Percentiles rank a stretch among this genome's conserved stretches.
phyloP scores from a whole-genome alignment of 2,329 filamentous ascomycete species.

The Sclerotinia minor region DNA sequence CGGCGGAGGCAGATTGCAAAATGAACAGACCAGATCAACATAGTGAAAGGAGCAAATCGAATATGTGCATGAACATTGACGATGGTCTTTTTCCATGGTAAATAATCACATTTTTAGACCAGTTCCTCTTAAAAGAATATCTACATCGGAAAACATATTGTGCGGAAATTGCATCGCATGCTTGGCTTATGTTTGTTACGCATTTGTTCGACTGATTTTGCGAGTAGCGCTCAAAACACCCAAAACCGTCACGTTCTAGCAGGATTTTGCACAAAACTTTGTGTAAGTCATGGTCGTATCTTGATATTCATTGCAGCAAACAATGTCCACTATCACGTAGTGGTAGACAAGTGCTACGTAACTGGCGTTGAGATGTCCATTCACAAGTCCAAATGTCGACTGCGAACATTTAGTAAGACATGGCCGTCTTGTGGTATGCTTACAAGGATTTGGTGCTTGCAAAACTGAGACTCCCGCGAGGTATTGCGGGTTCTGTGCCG shows the following conservation, averaged over 20 bases:
- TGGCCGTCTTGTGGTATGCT: too few species aligned
- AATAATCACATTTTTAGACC: background rate
- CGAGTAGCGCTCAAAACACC: background rate
- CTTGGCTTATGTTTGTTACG: background rate
- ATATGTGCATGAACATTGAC: background rate
- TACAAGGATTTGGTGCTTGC: too few species aligned
- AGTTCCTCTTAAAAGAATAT: background rate
- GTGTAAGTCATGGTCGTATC: background rate
- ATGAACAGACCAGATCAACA: background rate
- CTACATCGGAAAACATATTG: too few species aligned
- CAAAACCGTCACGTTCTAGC: background rate
- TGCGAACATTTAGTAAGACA: background rate
- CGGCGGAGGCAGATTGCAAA: too few species aligned
- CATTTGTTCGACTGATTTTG: background rate
- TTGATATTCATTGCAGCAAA: background rate
- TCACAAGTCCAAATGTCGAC: too few species aligned
- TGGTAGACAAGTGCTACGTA: background rate
- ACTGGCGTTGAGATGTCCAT: background rate
- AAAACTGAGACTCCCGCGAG: too few species aligned
- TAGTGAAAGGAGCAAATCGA: background rate
- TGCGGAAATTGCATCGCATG: background rate
- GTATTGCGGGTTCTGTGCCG: too few species aligned
- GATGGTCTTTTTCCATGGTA: background rate
- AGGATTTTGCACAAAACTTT: background rate
- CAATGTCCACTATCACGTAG: too few species aligned